Conservation (phyloP, 2,329 filamentous ascomycete species). For the Hymenoscyphus fructigenus region DNA sequence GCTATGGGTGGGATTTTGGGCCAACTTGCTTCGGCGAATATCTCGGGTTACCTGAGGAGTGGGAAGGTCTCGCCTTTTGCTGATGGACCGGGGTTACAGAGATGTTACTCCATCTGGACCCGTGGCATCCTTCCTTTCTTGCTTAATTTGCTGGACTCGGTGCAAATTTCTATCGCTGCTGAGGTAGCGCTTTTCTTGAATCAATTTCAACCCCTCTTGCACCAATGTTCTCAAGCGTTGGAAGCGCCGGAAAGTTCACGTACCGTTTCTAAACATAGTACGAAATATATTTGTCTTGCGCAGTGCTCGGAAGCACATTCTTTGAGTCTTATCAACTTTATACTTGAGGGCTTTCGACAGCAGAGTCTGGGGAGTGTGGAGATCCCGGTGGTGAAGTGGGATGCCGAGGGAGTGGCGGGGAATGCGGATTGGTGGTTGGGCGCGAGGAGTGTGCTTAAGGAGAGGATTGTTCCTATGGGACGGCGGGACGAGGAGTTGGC, state of each 20-base stretch:
- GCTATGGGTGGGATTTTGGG: conserved; percentile 82
- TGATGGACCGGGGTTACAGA: conserved; percentile 61
- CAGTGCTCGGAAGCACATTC: conserved; percentile 77
- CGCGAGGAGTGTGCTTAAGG: conserved; percentile 65
- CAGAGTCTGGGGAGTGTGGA: conserved; percentile 63
- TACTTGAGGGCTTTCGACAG: conserved; percentile 65
- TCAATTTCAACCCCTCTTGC: conserved; percentile 78
- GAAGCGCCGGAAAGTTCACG: conserved; percentile 57
- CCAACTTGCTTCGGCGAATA: conserved; percentile 74
- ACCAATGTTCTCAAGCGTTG: conserved; percentile 69
- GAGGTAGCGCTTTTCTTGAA: conserved; percentile 88
- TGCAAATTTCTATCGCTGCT: conserved; percentile 77
- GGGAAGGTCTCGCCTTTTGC: conserved; percentile 75
- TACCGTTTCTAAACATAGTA: conserved; percentile 47
- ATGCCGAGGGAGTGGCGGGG: conserved; percentile 69
- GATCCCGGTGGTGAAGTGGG: conserved; percentile 73
- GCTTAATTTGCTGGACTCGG: conserved; percentile 79
- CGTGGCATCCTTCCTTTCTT: conserved; percentile 84
- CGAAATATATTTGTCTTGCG: conserved; percentile 67
- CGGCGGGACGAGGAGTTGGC: conserved; percentile 67
- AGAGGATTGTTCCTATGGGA: conserved; percentile 71
- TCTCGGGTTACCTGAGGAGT: conserved; percentile 75
- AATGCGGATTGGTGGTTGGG: conserved; percentile 81
- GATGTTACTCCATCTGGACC: conserved; percentile 87
- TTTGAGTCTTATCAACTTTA: conserved; percentile 70